phyloP scores from a whole-genome alignment of 345 rosid genomes.

The Trapa bicornis region DNA sequence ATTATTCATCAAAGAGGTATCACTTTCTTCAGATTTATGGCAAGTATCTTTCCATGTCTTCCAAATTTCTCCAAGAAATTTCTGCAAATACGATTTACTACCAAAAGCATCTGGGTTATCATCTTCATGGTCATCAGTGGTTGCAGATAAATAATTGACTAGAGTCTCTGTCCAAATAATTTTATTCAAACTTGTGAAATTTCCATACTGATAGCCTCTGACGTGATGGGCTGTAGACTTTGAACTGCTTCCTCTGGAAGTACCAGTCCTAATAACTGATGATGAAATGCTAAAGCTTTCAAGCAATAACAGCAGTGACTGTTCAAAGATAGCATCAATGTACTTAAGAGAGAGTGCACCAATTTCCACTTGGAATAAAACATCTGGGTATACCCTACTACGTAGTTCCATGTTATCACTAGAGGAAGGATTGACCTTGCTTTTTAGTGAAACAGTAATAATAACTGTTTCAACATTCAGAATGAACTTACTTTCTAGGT shows the following conservation, averaged over 20 bases:
- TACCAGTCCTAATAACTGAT: slow-evolving; percentile 18
- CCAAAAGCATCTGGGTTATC: slow-evolving; percentile 25
- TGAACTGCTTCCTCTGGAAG: slow-evolving; percentile 18
- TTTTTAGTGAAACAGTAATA: slow-evolving; percentile 28
- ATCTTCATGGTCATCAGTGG: slow-evolving; percentile 16
- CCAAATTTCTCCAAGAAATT: slow-evolving; percentile 50
- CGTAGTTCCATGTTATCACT: slow-evolving; percentile 23
- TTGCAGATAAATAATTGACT: slow-evolving; percentile 24
- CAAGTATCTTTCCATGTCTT: slow-evolving; percentile 40
- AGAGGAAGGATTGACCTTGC: slow-evolving; percentile 17
- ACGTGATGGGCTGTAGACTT: slow-evolving; percentile 16
- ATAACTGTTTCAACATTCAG: slow-evolving; percentile 43
- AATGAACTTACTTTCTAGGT: slow-evolving; percentile 25
- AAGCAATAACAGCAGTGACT: slow-evolving; percentile 40
- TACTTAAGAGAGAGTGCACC: slow-evolving; percentile 37
- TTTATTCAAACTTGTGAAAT: slow-evolving; percentile 22
- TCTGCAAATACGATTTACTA: slow-evolving; percentile 24
- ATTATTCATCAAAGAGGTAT: slow-evolving; percentile 32
- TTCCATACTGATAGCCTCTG: slow-evolving; percentile 24
- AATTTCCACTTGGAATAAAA: slow-evolving; percentile 42
- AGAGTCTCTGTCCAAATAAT: slow-evolving; percentile 55
- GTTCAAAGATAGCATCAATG: slow-evolving; percentile 31
- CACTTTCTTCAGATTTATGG: slow-evolving; percentile 32
- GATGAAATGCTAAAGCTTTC: slow-evolving; percentile 43
- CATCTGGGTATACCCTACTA: slow-evolving; percentile 27